A percentile compares a stretch with the other conserved stretches of the same genome.
phyloP scores from a whole-genome alignment of 192 early-diverging fungal species.

The Gigaspora rosea region DNA sequence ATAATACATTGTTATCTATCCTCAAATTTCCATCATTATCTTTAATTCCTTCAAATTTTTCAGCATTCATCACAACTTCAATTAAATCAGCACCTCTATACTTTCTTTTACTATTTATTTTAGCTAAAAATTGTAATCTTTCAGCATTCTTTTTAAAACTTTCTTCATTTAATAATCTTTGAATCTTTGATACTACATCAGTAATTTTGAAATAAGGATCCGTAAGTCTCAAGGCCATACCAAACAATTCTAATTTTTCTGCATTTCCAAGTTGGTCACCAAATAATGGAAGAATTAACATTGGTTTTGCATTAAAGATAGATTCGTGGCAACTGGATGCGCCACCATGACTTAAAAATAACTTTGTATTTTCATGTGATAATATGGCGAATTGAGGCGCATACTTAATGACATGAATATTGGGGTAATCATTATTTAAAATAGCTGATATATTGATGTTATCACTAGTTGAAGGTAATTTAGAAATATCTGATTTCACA shows the following conservation, averaged over 20 bases:
- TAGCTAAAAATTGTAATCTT: slow-evolving; percentile 23
- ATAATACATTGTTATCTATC: background rate
- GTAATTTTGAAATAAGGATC: background rate
- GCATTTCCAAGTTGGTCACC: slow-evolving; percentile 1
- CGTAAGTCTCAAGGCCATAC: background rate
- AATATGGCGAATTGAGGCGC: slow-evolving; percentile 40
- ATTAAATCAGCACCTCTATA: slow-evolving; percentile 27
- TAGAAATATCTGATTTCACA: background rate
- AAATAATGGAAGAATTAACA: slow-evolving; percentile 35
- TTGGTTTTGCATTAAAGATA: slow-evolving; percentile 31
- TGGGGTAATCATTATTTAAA: slow-evolving; percentile 4
- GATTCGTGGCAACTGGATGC: slow-evolving; percentile 37
- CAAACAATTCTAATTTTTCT: slow-evolving; percentile 6
- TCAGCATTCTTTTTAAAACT: slow-evolving; percentile 9
- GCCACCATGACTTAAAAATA: slow-evolving; percentile 43
- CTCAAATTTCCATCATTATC: too few relatives aligned
- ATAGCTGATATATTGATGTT: background rate
- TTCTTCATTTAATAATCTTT: background rate
- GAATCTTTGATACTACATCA: slow-evolving; percentile 4
- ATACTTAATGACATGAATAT: slow-evolving; percentile 29
- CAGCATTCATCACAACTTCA: slow-evolving; percentile 14
- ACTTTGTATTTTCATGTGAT: slow-evolving; percentile 24
- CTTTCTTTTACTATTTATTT: slow-evolving; percentile 30
- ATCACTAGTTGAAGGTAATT: background rate
- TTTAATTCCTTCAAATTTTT: too few relatives aligned